phyloP scores from a whole-genome alignment of 257 asterid species.

The Rhazya stricta region DNA sequence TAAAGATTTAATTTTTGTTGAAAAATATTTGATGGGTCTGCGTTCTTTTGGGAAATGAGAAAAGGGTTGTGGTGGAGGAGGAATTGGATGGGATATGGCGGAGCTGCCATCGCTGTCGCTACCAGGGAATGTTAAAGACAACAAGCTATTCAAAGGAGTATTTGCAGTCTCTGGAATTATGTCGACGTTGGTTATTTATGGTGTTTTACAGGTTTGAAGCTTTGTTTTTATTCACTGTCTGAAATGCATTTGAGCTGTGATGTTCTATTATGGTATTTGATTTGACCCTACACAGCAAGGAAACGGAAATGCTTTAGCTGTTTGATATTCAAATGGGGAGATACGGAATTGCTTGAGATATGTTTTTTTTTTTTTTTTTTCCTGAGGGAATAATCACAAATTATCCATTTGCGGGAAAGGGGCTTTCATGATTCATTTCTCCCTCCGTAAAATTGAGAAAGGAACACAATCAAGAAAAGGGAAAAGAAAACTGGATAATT shows the following conservation, averaged over 20 bases:
- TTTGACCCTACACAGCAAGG: background rate
- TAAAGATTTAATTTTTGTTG: conserved; percentile 7
- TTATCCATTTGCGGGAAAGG: background rate
- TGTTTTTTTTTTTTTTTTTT: background rate
- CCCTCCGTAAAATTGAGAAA: background rate
- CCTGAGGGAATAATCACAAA: background rate
- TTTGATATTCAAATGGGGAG: background rate
- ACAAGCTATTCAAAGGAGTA: conserved; percentile 49
- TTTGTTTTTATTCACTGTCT: background rate
- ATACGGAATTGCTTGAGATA: background rate
- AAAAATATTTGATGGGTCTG: conserved; percentile 20
- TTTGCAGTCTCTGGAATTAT: conserved; percentile 87
- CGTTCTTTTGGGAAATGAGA: background rate
- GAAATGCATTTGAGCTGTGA: background rate
- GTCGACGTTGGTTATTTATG: conserved; percentile 85
- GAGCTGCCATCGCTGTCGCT: conserved; percentile 46
- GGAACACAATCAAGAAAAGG: background rate
- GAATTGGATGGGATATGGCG: conserved; percentile 67
- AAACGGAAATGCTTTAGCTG: background rate
- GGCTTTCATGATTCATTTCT: background rate
- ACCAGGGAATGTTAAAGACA: conserved; percentile 47
- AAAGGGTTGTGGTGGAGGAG: conserved; percentile 20
- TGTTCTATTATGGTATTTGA: background rate
- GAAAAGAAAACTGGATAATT: background rate
- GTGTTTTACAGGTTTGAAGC: conserved; percentile 70